These are phyloP conservation scores for Postia placenta DNA, from an alignment of 768 basidiomycete species.

Conservation along the genomic window DNA sequence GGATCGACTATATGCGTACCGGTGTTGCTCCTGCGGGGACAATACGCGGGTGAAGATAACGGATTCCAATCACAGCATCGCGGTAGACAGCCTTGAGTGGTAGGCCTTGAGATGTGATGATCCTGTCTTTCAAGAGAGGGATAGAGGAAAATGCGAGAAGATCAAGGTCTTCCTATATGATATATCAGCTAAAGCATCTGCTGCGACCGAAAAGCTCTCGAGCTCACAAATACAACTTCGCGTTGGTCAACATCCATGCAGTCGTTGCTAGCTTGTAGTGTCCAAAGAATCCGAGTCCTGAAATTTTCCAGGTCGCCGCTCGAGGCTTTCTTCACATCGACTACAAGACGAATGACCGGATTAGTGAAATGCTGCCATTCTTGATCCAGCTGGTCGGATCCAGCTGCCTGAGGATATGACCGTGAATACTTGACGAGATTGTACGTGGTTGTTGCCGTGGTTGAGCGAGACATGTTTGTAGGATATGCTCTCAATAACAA, in stretches of 20 bases:
- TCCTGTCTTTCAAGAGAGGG: conserved; percentile 17
- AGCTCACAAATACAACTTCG: conserved; percentile 63
- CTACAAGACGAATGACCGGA: conserved; percentile 53
- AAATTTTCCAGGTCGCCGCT: conserved; percentile 52
- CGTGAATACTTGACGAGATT: conserved; percentile 61
- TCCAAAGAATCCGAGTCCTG: conserved; percentile 61
- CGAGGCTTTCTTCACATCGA: conserved; percentile 48
- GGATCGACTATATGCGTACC: conserved; percentile 18
- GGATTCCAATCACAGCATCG: conserved; percentile 66
- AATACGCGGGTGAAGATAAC: conserved; percentile 54
- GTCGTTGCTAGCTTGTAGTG: conserved; percentile 34
- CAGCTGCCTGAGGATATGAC: conserved; percentile 39
- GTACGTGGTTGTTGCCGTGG: conserved; percentile 54
- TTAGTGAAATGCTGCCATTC: conserved; percentile 82
- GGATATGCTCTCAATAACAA: no score
- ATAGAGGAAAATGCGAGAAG: conserved; percentile 59
- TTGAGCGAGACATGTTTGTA: conserved; percentile 48
- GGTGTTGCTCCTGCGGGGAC: conserved; percentile 23
- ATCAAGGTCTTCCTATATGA: conserved; percentile 68
- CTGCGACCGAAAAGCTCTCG: background rate
- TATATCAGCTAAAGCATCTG: background rate
- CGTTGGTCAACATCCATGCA: conserved; percentile 37
- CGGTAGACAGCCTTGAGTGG: conserved; percentile 81
- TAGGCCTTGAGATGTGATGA: conserved; percentile 42
- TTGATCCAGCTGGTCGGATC: conserved; percentile 19